Conservation (phyloP, 2,329 filamentous ascomycete genomes). For the Eurotiales sp. region DNA sequence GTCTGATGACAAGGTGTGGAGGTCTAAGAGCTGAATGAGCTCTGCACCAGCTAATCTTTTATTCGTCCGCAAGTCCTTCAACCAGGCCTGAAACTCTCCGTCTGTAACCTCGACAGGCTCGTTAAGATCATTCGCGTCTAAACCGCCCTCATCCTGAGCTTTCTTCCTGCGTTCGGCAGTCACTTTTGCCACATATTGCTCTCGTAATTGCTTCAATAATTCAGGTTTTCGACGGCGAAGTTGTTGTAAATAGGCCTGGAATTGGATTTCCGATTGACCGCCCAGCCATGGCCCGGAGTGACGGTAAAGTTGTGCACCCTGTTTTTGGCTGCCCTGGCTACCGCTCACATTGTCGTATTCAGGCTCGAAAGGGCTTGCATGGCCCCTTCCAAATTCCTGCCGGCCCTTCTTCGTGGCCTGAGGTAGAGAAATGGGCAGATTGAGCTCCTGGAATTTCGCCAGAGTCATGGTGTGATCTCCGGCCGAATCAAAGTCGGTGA, state of each 20-base stretch:
- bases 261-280: slow-evolving; percentile 54
- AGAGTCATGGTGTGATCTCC: slow-evolving; percentile 76
- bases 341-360: slow-evolving; percentile 43
- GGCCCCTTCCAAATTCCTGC: slow-evolving; percentile 16
- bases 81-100: slow-evolving; percentile 44
- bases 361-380: slow-evolving; percentile 41
- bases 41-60: slow-evolving; percentile 49
- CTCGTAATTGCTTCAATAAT: slow-evolving; percentile 34
- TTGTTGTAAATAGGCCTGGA: slow-evolving; percentile 49
- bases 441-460: slow-evolving; percentile 81
- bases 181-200: slow-evolving; percentile 31
- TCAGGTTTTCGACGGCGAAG: slow-evolving; percentile 40
- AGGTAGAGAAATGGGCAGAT: slow-evolving; percentile 62
- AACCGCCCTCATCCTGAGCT: slow-evolving; percentile 38
- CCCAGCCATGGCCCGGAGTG: slow-evolving; percentile 58
- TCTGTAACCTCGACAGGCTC: slow-evolving; percentile 33
- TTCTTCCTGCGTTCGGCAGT: slow-evolving; percentile 33
- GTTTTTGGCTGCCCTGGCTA: slow-evolving; percentile 30
- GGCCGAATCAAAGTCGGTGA: slow-evolving; percentile 84
- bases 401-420: background rate
- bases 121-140: slow-evolving; percentile 27
- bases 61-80: slow-evolving; percentile 42
- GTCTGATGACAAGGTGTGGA: slow-evolving; percentile 44
- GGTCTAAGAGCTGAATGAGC: slow-evolving; percentile 55
- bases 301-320: slow-evolving; percentile 49